Evolutionary conservation across 352 stramenopile species (phyloP).

Genomic region (Globisporangium barbulae): DNA sequence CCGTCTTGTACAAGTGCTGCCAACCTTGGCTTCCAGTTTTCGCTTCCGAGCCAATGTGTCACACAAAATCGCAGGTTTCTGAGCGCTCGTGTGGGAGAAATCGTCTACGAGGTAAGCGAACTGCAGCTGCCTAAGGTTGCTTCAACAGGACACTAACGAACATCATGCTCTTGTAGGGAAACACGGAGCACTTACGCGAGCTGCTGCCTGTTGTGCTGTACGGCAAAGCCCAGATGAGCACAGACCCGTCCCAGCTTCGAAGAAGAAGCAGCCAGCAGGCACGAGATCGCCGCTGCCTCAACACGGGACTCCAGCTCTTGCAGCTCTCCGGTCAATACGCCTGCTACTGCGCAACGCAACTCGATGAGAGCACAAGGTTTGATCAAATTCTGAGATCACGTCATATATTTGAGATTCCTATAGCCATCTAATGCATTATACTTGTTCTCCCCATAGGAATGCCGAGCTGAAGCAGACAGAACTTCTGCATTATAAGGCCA

Average conservation of each 20-base stretch:
- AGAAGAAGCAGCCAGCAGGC: neutral
- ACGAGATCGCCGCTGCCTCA: conserved; percentile 2
- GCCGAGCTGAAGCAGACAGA: conserved; percentile 9
- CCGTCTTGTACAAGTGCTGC: neutral
- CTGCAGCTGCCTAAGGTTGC: neutral
- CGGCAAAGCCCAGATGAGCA: conserved; percentile 1
- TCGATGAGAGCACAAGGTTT: conserved; percentile 37
- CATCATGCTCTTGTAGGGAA: conserved; percentile 12
- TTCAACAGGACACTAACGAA: too few relatives aligned
- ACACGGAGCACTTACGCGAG: conserved; percentile 25
- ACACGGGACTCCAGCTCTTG: conserved; percentile 36
- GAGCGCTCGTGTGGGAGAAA: conserved; percentile 14
- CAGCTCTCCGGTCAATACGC: conserved; percentile 70
- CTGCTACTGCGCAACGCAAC: conserved; percentile 30
- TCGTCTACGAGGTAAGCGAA: conserved; percentile 13
- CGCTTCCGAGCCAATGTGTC: conserved; percentile 9
- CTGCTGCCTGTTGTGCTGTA: conserved; percentile 40
- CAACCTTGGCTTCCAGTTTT: conserved; percentile 12
- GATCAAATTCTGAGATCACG: neutral
- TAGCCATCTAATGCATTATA: neutral
- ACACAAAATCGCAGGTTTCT: conserved; percentile 11
- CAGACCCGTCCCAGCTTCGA: neutral
- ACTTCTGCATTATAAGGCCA: conserved; percentile 2
- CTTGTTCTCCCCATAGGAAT: neutral
- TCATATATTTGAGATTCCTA: neutral